A percentile compares a stretch with the other conserved stretches of the same genome.
Conservation (phyloP, 331 rosid genomes). For the Cydonia oblonga region DNA sequence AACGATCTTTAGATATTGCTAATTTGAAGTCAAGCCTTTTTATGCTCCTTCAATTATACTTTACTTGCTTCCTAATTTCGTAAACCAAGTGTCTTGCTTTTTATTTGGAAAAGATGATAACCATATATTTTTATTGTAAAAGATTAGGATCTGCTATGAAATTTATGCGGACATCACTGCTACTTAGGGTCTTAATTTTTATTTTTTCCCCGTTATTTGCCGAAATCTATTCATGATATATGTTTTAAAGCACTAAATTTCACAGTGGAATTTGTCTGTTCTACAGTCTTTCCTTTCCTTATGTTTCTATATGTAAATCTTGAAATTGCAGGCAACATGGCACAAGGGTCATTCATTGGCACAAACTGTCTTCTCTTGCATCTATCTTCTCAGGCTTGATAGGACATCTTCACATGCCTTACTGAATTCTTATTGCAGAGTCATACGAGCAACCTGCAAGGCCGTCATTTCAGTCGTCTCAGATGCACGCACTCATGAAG, state of each 20-base stretch:
- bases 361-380: conserved; percentile 93
- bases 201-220: not conserved
- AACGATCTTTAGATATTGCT: not conserved
- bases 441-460: conserved; percentile 80
- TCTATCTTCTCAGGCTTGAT: conserved; percentile 80
- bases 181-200: not conserved
- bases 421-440: conserved; percentile 75
- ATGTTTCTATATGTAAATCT: conserved; percentile 12
- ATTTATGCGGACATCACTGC: not conserved
- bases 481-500: conserved; percentile 96
- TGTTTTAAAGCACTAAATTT: not conserved
- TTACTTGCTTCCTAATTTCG: not conserved
- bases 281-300: conserved; percentile 1
- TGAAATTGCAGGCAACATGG: conserved; percentile 90
- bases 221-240: not conserved
- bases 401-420: conserved; percentile 78
- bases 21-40: not conserved
- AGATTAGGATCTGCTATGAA: not conserved
- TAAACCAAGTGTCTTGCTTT: not conserved
- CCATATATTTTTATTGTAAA: not conserved
- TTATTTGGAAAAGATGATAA: too few species aligned
- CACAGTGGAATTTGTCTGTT: not conserved
- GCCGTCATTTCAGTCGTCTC: conserved; percentile 71
- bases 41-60: not conserved
- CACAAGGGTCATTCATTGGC: conserved; percentile 98